Conservation (phyloP, 495 filamentous ascomycete genomes). For the Penicillium silybi region DNA sequence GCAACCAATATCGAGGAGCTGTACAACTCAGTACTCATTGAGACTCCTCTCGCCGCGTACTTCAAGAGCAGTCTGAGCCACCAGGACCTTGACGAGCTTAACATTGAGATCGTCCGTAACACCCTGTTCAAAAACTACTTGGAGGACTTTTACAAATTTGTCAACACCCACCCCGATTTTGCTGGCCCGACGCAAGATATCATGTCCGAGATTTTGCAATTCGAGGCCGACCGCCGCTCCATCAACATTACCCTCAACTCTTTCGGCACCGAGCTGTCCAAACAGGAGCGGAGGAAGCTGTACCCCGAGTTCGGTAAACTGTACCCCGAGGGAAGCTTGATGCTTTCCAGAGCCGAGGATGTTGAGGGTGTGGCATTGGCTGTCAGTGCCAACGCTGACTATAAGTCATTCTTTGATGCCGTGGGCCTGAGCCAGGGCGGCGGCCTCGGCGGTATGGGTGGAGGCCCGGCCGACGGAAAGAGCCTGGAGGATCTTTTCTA, state of each 20-base stretch:
- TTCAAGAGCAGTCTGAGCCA: constrained; percentile 95
- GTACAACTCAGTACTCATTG: constrained; percentile 95
- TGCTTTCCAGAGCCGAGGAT: constrained; percentile 94
- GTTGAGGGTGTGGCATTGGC: constrained; percentile 89
- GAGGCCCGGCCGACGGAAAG: constrained; percentile 70
- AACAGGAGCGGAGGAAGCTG: constrained; percentile 90
- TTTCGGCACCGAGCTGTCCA: constrained; percentile 94
- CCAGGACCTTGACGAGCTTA: constrained; percentile 96
- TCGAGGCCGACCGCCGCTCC: constrained; percentile 91
- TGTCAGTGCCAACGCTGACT: constrained; percentile 86
- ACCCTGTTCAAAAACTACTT: constrained; percentile 99
- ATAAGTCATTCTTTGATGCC: constrained; percentile 91
- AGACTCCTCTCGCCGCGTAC: constrained; percentile 92
- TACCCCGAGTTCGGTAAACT: constrained; percentile 89
- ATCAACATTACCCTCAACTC: constrained; percentile 99
- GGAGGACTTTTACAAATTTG: constrained; percentile 92
- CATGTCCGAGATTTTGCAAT: constrained; percentile 92
- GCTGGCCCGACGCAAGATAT: constrained; percentile 83
- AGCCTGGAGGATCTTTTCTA: constrained; percentile 98
- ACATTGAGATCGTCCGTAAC: constrained; percentile 98
- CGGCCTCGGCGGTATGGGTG: constrained; percentile 81
- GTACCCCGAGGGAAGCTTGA: constrained; percentile 89
- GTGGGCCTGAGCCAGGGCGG: constrained; percentile 77
- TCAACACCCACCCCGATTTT: constrained; percentile 81
- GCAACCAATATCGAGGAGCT: constrained; percentile 98